phyloP scores from a whole-genome alignment of 2,329 filamentous ascomycete genomes.

The Aspergillus tubingensis region DNA sequence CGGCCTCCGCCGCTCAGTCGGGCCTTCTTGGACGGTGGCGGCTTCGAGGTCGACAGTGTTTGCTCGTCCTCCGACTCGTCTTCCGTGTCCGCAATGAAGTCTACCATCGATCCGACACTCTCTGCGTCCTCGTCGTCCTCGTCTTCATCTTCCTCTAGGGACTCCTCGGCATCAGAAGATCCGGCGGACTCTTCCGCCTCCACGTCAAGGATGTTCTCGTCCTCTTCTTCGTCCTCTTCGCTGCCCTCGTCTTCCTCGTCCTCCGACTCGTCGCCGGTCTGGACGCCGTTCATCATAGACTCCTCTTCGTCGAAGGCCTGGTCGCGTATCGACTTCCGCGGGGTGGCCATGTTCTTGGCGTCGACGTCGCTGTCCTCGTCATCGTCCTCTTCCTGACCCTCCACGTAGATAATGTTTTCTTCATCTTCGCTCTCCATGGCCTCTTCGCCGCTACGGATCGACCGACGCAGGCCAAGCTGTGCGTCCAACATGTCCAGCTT shows the following conservation, averaged over 20 bases:
- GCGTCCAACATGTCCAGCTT: slow-evolving; percentile 93
- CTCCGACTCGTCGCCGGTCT: slow-evolving; percentile 42
- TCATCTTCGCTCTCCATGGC: slow-evolving; percentile 59
- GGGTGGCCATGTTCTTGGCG: slow-evolving; percentile 27
- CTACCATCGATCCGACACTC: slow-evolving; percentile 54
- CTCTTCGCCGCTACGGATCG: slow-evolving; percentile 58
- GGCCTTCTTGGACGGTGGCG: slow-evolving; percentile 40
- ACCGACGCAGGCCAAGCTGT: slow-evolving; percentile 78
- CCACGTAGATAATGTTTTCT: slow-evolving; percentile 80
- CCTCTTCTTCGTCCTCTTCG: slow-evolving; percentile 50
- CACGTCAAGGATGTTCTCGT: slow-evolving; percentile 46
- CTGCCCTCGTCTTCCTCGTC: slow-evolving; percentile 60
- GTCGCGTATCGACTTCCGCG: slow-evolving; percentile 40
- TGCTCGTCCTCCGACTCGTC: slow-evolving; percentile 36
- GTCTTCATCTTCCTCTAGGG: slow-evolving; percentile 62
- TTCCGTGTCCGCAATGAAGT: slow-evolving; percentile 52
- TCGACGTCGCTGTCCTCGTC: slow-evolving; percentile 41
- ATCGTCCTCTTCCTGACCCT: slow-evolving; percentile 69
- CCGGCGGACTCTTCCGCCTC: slow-evolving; percentile 47
- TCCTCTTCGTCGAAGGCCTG: slow-evolving; percentile 46
- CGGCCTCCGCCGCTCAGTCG: slow-evolving; percentile 28
- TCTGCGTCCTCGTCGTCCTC: slow-evolving; percentile 63
- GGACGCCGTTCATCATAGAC: slow-evolving; percentile 43
- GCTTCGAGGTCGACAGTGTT: slow-evolving; percentile 21
- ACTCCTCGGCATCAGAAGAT: slow-evolving; percentile 49